Conservation (phyloP, 2,329 filamentous ascomycete genomes). For the Aureobasidium mangrovei region DNA sequence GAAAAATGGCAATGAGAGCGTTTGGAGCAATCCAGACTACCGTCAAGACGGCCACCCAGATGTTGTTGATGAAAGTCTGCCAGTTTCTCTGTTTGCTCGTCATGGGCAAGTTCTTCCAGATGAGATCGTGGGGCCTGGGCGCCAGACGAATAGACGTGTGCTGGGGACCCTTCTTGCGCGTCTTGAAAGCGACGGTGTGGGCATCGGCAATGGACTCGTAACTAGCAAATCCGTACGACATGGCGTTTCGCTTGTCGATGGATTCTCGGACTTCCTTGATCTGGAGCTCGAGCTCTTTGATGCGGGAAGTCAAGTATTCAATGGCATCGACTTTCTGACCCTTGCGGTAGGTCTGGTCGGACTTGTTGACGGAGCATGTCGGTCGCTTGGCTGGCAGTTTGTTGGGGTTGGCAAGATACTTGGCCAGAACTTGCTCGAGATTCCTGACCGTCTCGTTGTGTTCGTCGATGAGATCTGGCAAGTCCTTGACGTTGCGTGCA, state of each 20-base stretch:
- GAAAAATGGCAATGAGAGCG: conserved; percentile 85
- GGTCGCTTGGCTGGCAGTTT: conserved; percentile 70
- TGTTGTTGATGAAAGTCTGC: conserved; percentile 66
- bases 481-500: conserved; percentile 82
- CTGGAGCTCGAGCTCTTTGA: conserved; percentile 70
- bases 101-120: conserved; percentile 88
- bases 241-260: conserved; percentile 78
- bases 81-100: conserved; percentile 59
- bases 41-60: conserved; percentile 77
- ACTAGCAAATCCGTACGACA: conserved; percentile 90
- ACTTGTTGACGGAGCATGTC: conserved; percentile 69
- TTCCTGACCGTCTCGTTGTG: conserved; percentile 73
- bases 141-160: conserved; percentile 71
- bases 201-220: conserved; percentile 83
- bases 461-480: conserved; percentile 76
- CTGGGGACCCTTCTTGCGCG: conserved; percentile 70
- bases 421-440: conserved; percentile 75
- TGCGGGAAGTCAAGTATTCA: conserved; percentile 80
- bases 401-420: conserved; percentile 81
- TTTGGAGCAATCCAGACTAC: conserved; percentile 86
- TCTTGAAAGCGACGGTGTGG: conserved; percentile 75
- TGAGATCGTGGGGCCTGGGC: conserved; percentile 80
- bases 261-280: conserved; percentile 74
- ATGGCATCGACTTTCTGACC: conserved; percentile 84
- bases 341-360: conserved; percentile 60